Conservation (phyloP, 352 stramenopile species). For the Globisporangium perplexum region DNA sequence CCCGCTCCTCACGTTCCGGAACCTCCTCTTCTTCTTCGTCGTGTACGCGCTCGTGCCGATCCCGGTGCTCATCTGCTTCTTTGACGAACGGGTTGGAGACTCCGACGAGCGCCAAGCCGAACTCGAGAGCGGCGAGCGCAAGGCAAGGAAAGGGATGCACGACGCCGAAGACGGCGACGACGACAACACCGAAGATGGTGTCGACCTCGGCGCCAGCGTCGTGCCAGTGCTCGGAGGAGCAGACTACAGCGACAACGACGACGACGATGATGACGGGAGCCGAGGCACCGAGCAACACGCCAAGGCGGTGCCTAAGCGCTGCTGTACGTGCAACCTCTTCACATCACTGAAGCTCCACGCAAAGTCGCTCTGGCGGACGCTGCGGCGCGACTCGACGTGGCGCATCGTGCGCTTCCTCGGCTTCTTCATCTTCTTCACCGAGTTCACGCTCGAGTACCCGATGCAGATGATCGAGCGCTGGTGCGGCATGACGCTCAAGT, state of each 20-base stretch:
- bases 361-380: slow-evolving; percentile 18
- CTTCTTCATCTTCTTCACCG: slow-evolving; percentile 50
- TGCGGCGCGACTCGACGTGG: slow-evolving; percentile 34
- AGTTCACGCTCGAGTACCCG: slow-evolving; percentile 51
- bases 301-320: neutral
- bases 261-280: neutral
- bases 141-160: slow-evolving; percentile 7
- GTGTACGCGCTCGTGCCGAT: slow-evolving; percentile 39
- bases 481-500: slow-evolving; percentile 32
- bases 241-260: neutral
- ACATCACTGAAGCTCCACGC: slow-evolving; percentile 8
- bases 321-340: neutral
- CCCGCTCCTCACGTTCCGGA: slow-evolving; percentile 37
- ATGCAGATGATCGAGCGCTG: slow-evolving; percentile 35
- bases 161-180: neutral
- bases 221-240: slow-evolving; percentile 2
- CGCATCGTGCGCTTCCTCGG: slow-evolving; percentile 49
- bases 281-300: neutral
- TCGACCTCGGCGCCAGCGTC: neutral
- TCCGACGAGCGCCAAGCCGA: slow-evolving; percentile 11
- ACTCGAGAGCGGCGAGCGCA: slow-evolving; percentile 8
- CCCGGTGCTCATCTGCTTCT: slow-evolving; percentile 23
- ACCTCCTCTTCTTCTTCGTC: slow-evolving; percentile 46
- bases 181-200: neutral
- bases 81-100: slow-evolving; percentile 25